These are phyloP conservation scores for Chlorella sorokiniana DNA, from an alignment of 139 green algal species.

Conservation along the genomic window DNA sequence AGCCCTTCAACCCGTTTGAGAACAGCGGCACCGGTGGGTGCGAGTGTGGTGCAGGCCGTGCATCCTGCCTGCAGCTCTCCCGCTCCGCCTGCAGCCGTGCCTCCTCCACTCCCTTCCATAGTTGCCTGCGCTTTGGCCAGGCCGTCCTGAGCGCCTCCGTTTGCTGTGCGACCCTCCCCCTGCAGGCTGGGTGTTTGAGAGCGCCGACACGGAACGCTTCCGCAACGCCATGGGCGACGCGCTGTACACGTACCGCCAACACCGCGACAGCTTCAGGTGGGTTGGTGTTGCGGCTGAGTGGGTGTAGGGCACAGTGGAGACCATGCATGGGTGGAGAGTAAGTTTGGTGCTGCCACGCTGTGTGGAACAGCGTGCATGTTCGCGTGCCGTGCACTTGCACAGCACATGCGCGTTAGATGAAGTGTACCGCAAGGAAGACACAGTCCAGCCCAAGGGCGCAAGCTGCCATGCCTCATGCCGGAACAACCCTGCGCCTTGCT, in stretches of 20 bases:
- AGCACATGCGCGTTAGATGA: too few species aligned
- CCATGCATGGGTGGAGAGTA: background rate
- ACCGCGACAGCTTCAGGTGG: slow-evolving; percentile 67
- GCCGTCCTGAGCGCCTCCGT: background rate
- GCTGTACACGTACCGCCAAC: slow-evolving; percentile 77
- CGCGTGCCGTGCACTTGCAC: too few species aligned
- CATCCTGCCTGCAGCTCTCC: background rate
- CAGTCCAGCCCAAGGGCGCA: too few species aligned
- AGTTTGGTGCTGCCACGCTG: too few species aligned
- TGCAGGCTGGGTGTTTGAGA: slow-evolving; percentile 80
- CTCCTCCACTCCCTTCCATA: background rate
- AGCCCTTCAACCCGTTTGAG: slow-evolving; percentile 80
- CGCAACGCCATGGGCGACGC: slow-evolving; percentile 68
- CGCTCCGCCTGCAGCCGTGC: background rate
- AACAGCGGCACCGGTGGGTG: slow-evolving; percentile 71
- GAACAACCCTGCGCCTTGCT: background rate
- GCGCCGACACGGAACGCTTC: slow-evolving; percentile 67
- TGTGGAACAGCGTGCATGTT: too few species aligned
- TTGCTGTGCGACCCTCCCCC: background rate
- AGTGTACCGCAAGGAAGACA: too few species aligned
- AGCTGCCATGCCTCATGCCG: background rate
- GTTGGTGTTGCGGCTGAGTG: background rate
- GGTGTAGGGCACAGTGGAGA: background rate
- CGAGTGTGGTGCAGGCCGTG: background rate
- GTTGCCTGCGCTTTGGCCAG: background rate